phyloP scores from a whole-genome alignment of 2,329 filamentous ascomycete genomes.

The Apiospora saccharicola region DNA sequence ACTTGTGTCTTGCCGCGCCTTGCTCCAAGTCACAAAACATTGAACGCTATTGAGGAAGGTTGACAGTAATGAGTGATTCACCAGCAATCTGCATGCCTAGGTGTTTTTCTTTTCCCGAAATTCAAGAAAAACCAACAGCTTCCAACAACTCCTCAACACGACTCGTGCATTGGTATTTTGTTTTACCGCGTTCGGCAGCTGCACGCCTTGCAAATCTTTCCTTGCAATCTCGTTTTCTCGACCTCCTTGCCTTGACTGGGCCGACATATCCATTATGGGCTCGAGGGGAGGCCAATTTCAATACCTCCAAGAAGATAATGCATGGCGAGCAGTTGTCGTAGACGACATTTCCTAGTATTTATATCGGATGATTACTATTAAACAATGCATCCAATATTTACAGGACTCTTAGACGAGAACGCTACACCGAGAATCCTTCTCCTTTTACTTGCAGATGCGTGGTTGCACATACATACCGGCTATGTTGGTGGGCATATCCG shows the following conservation, averaged over 20 bases:
- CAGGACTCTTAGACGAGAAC: background rate
- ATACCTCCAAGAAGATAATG: constrained; percentile 12
- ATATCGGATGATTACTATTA: background rate
- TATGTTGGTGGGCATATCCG: background rate
- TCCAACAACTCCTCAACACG: background rate
- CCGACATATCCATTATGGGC: constrained; percentile 3
- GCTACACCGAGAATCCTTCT: background rate
- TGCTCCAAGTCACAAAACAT: constrained; percentile 15
- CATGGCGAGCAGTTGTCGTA: background rate
- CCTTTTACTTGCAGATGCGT: background rate
- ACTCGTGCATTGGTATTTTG: background rate
- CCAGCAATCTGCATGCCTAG: background rate
- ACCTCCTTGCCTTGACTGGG: constrained; percentile 5
- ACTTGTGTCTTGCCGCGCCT: background rate
- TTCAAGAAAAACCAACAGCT: constrained; percentile 3
- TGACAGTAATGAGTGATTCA: background rate
- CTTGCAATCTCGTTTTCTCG: background rate
- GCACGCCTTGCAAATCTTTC: background rate
- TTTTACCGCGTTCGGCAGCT: background rate
- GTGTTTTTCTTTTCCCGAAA: background rate
- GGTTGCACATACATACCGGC: background rate
- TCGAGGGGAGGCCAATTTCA: constrained; percentile 9
- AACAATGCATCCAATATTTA: background rate
- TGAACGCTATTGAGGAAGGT: background rate
- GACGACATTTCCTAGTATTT: background rate